Conservation (phyloP, 1,284 basidiomycete genomes). For the Schizophyllum commune region DNA sequence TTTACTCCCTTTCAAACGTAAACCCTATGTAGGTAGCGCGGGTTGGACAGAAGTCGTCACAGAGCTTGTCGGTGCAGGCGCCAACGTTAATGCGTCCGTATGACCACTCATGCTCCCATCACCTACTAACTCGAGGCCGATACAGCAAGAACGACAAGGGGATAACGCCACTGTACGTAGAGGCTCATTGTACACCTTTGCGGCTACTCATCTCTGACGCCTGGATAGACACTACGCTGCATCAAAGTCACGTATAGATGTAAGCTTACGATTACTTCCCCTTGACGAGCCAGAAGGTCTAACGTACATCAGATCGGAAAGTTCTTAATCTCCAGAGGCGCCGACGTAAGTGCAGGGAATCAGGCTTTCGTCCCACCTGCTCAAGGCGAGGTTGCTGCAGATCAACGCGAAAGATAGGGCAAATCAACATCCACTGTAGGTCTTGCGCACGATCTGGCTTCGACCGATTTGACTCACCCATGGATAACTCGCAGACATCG, state of each 20-base stretch:
- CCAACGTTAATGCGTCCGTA: constrained; percentile 60
- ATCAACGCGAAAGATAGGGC: constrained; percentile 90
- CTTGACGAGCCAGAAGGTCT: constrained; percentile 8
- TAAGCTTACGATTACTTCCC: constrained; percentile 31
- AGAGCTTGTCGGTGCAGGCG: constrained; percentile 80
- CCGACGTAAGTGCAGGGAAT: constrained; percentile 55
- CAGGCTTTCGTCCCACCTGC: not conserved
- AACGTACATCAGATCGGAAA: constrained; percentile 66
- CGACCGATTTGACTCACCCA: constrained; percentile 16
- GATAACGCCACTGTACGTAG: constrained; percentile 73
- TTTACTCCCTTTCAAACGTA: constrained; percentile 9
- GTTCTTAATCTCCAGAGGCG: constrained; percentile 76
- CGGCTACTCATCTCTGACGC: not conserved
- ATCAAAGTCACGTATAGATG: constrained; percentile 85
- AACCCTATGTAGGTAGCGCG: constrained; percentile 54
- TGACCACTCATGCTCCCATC: constrained; percentile 1
- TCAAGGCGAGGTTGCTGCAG: constrained; percentile 30
- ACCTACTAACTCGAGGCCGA: constrained; percentile 11
- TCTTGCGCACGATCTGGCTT: constrained; percentile 13
- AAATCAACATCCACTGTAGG: constrained; percentile 82
- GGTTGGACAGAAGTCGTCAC: constrained; percentile 74
- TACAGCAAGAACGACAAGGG: constrained; percentile 75
- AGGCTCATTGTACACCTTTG: not conserved
- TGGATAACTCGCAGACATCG: constrained; percentile 58
- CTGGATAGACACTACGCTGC: constrained; percentile 82